These are phyloP conservation scores for Scleromitrula shiraiana DNA, from an alignment of 2,329 filamentous ascomycete genomes.

Conservation along the genomic window DNA sequence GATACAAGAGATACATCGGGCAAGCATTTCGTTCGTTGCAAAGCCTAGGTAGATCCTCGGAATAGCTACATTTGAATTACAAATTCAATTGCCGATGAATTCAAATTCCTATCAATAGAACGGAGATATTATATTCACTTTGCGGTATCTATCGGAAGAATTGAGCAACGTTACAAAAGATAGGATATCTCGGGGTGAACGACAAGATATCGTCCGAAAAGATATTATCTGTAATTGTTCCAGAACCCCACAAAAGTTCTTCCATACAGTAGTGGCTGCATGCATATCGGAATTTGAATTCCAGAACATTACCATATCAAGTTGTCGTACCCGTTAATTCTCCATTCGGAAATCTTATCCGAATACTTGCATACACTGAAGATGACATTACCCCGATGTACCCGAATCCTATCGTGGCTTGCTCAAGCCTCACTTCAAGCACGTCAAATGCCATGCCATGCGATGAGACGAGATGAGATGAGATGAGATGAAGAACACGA, in stretches of 20 bases:
- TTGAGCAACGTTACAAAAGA: background rate
- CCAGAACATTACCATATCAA: slow-evolving; percentile 2
- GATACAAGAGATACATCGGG: too few relatives aligned
- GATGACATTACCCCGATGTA: background rate
- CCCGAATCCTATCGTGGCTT: slow-evolving; percentile 8
- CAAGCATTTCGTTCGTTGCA: too few relatives aligned
- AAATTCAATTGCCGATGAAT: background rate
- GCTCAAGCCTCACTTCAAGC: slow-evolving; percentile 1
- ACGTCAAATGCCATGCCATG: background rate
- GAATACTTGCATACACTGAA: background rate
- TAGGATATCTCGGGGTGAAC: slow-evolving; percentile 5
- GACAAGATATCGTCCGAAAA: too few relatives aligned
- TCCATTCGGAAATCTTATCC: background rate
- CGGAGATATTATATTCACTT: slow-evolving; percentile 6
- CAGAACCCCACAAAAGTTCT: background rate
- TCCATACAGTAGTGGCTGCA: background rate
- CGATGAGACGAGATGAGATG: background rate
- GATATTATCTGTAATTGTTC: too few relatives aligned
- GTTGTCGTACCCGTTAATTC: background rate
- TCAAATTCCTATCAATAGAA: background rate
- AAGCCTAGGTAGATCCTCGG: background rate
- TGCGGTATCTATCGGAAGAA: background rate
- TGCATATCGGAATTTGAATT: background rate
- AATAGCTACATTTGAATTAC: background rate
- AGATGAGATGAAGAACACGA: background rate